phyloP scores from a whole-genome alignment of 2,329 filamentous ascomycete species.

The Hymenoscyphus occultus region DNA sequence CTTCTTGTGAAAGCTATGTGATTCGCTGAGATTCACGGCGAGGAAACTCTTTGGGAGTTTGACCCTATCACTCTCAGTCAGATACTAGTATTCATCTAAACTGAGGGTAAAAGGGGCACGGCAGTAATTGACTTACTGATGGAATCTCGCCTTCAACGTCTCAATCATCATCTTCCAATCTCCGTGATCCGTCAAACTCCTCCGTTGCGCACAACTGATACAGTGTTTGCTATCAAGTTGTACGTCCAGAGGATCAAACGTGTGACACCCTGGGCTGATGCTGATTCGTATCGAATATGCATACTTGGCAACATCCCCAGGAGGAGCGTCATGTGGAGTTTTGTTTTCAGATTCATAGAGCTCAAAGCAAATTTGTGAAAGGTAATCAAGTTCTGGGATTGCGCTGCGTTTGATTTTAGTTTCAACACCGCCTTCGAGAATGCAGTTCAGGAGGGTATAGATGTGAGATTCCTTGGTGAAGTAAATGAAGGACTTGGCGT shows the following conservation, averaged over 20 bases:
- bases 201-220: constrained; percentile 87
- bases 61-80: constrained; percentile 30
- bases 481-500: constrained; percentile 96
- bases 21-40: constrained; percentile 38
- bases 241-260: constrained; percentile 93
- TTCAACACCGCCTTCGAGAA: constrained; percentile 92
- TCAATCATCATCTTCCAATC: constrained; percentile 98
- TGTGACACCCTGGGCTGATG: constrained; percentile 92
- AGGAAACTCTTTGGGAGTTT: constrained; percentile 39
- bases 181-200: constrained; percentile 84
- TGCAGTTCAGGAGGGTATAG: constrained; percentile 96
- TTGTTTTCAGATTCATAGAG: constrained; percentile 88
- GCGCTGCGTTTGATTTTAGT: constrained; percentile 95
- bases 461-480: constrained; percentile 99
- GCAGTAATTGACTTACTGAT: constrained; percentile 61
- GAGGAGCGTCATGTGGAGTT: constrained; percentile 30
- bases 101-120: neutral
- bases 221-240: constrained; percentile 95
- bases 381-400: constrained; percentile 95
- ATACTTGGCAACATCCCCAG: constrained; percentile 47
- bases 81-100: neutral
- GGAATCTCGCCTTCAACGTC: constrained; percentile 89
- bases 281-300: constrained; percentile 96
- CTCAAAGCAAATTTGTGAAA: constrained; percentile 97
- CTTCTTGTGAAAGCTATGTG: constrained; percentile 37